These are phyloP conservation scores for Exophiala viscosa DNA, from an alignment of 2,329 filamentous ascomycete species.

Conservation along the genomic window DNA sequence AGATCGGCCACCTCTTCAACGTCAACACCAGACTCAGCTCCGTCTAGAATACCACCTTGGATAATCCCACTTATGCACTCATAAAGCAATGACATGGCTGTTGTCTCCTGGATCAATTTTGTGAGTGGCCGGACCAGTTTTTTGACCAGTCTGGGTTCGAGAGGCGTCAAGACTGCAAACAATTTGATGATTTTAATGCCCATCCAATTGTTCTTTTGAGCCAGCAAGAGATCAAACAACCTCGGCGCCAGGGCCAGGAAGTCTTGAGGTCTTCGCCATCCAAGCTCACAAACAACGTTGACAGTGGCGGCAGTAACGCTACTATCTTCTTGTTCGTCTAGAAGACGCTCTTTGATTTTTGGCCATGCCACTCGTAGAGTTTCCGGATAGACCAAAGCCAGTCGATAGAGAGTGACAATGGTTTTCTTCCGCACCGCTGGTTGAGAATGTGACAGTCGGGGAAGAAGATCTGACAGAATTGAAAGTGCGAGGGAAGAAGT, in stretches of 20 bases:
- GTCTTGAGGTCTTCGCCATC: conserved; percentile 89
- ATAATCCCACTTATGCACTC: conserved; percentile 99
- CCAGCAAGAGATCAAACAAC: conserved; percentile 86
- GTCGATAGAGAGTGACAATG: conserved; percentile 85
- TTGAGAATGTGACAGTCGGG: conserved; percentile 80
- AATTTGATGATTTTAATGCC: conserved; percentile 98
- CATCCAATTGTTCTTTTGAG: conserved; percentile 98
- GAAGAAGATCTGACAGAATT: conserved; percentile 78
- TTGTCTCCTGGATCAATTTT: conserved; percentile 87
- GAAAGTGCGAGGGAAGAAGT: conserved; percentile 89
- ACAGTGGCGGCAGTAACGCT: conserved; percentile 95
- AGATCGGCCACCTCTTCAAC: conserved; percentile 88
- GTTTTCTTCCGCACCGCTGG: conserved; percentile 90
- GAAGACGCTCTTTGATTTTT: conserved; percentile 89
- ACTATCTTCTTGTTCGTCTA: conserved; percentile 84
- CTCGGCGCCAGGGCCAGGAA: conserved; percentile 88
- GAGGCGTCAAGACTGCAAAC: conserved; percentile 90
- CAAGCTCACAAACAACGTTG: conserved; percentile 93
- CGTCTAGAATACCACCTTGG: conserved; percentile 87
- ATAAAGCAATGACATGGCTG: conserved; percentile 96
- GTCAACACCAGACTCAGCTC: conserved; percentile 71
- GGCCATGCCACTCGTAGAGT: conserved; percentile 90
- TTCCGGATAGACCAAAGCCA: conserved; percentile 95
- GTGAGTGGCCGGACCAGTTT: conserved; percentile 89
- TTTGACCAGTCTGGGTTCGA: conserved; percentile 85